Evolutionary conservation across 2,329 filamentous ascomycete genomes (phyloP).

Genomic region (Akanthomyces muscarius): DNA sequence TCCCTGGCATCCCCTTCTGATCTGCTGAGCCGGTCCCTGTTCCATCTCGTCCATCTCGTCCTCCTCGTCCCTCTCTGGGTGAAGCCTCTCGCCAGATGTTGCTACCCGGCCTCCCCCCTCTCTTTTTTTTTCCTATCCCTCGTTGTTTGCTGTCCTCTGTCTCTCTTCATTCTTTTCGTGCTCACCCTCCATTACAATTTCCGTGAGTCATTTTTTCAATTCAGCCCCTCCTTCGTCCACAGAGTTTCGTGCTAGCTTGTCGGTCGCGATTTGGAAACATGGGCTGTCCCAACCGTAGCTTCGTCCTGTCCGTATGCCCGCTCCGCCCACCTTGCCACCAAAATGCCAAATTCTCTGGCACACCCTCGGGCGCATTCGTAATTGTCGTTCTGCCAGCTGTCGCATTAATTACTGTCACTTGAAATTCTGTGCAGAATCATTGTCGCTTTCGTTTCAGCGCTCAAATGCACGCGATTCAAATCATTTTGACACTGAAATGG

Average conservation of each 20-base stretch:
- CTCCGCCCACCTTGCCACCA: conserved; percentile 9
- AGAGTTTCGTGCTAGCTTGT: conserved; percentile 24
- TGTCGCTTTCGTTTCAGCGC: conserved; percentile 11
- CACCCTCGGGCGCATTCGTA: conserved; percentile 31
- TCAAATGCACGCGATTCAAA: conserved; percentile 9
- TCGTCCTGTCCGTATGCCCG: conserved; percentile 1
- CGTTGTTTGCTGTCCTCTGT: conserved; percentile 23
- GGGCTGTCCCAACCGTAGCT: neutral
- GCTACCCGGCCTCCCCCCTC: conserved; percentile 19
- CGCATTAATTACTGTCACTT: neutral
- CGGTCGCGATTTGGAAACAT: conserved; percentile 1
- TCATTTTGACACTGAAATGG: neutral
- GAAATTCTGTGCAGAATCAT: neutral
- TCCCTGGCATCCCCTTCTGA: conserved; percentile 2
- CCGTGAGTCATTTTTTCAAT: conserved; percentile 30
- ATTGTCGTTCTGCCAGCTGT: conserved; percentile 24
- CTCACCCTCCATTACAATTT: conserved; percentile 28
- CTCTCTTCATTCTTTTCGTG: conserved; percentile 5
- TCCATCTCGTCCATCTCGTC: conserved; percentile 5
- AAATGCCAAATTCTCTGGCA: conserved; percentile 18
- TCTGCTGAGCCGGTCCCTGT: conserved; percentile 14
- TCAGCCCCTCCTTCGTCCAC: conserved; percentile 20
- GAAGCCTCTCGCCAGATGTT: conserved; percentile 19
- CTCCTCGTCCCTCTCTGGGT: neutral
- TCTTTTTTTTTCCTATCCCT: conserved; percentile 21